Base-by-base conservation (phyloP, 73 alveolate genomes). In the Halteria grandinella region DNA sequence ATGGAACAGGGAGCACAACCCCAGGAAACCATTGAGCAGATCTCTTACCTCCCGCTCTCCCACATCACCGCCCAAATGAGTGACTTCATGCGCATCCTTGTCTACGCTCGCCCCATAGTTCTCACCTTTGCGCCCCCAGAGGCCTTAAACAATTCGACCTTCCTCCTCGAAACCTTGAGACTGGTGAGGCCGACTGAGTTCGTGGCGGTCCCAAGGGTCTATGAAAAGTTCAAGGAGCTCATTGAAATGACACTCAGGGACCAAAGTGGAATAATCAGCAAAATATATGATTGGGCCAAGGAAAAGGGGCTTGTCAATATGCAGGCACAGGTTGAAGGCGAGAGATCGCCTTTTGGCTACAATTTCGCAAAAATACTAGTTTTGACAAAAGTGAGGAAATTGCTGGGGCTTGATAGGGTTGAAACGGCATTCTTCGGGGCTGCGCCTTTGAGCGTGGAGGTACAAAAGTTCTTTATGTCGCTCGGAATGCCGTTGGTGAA, bases 11-110 rank as follows among this genome's bases (percentile, higher is more conserved):
- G 23, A 0, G 28, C 29, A 36, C 69, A 57, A 33, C 57, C 57
- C 0, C n/a, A 57, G n/a, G n/a, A n/a, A n/a, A 37, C 28, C 18
- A 45, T 66, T 14, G 40, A 25, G 15, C 25, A 66, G 39, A 69
- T 90, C n/a, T 66, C 91, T 44, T 90, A 82, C 54, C 75, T 90
- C 24, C 97, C 97, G 8, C 50, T 86, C 55, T 74, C 90, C 3
- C 97, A 90, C 48, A 55, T 86, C 24, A 90, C 97, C 8, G 94
- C 91, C 1, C 54, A 64, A 44, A 59, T 73, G 72, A 49, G 58
- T 2, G 97, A 90, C 64, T 64, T 90, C 24, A 59, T 52, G 23
- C 25, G 64, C 20, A 20, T 40, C 14, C 4, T 78, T 17, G 37
- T 79, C 48, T 21, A 2, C 29, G 17, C 31, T 36, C 47, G 81